Percentiles rank a stretch among this genome's conserved stretches.
Evolutionary conservation across 2,329 filamentous ascomycete species (phyloP).

Genomic region (Clonostachys rhizophaga): DNA sequence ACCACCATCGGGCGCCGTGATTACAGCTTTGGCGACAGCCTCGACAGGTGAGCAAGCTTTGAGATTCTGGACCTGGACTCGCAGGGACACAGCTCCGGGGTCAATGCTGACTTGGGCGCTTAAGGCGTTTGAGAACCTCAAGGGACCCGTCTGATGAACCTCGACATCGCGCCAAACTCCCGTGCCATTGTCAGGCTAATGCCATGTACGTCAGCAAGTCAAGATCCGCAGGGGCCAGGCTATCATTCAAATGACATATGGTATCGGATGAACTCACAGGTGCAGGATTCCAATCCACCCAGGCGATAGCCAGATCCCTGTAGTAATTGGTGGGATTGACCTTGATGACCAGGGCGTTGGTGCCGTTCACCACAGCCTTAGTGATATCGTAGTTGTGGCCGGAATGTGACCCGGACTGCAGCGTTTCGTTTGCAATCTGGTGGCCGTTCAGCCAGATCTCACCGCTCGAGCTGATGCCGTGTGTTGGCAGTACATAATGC

Average conservation of each 20-base stretch:
- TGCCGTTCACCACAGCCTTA: conserved; percentile 20
- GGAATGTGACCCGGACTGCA: conserved; percentile 51
- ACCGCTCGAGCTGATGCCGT: conserved; percentile 56
- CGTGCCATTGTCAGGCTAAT: conserved; percentile 51
- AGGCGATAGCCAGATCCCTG: conserved; percentile 53
- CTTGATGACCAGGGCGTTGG: conserved; percentile 47
- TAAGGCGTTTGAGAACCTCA: conserved; percentile 25
- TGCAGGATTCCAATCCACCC: conserved; percentile 57
- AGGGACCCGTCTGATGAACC: conserved; percentile 46
- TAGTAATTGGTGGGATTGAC: conserved; percentile 55
- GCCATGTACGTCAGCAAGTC: neutral
- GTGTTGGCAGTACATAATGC: conserved; percentile 48
- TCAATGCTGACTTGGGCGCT: conserved; percentile 37
- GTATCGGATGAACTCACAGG: neutral
- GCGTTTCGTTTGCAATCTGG: conserved; percentile 37
- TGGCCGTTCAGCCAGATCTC: conserved; percentile 57
- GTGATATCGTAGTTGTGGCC: conserved; percentile 54
- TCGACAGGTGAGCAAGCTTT: conserved; percentile 26
- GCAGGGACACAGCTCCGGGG: conserved; percentile 28
- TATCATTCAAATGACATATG: neutral
- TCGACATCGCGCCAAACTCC: conserved; percentile 58
- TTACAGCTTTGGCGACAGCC: conserved; percentile 23
- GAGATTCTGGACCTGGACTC: conserved; percentile 30
- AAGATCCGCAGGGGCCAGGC: neutral
- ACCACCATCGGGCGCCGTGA: conserved; percentile 23